Evolutionary conservation across 208 protist species (phyloP).

Genomic region (Acanthamoeba healyi): DNA sequence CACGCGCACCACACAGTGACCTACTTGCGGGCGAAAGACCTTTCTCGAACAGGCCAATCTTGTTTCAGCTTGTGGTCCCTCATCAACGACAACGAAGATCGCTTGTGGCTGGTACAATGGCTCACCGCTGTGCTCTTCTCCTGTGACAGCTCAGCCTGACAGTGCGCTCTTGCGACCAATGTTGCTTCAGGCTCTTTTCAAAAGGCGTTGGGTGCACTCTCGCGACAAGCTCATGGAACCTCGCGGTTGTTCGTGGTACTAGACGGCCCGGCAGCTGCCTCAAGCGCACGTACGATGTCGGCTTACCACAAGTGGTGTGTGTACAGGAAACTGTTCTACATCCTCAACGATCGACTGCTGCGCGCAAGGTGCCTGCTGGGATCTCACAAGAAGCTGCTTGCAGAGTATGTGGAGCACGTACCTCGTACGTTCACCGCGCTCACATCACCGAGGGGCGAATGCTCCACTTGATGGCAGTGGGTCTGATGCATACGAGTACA

Average conservation of each 20-base stretch:
- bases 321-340: background rate
- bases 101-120: background rate
- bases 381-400: background rate
- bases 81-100: conserved; percentile 1
- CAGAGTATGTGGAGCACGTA: background rate
- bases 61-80: background rate
- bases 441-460: too few species aligned
- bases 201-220: conserved; percentile 1
- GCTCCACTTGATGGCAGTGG: too few species aligned
- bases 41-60: background rate
- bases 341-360: conserved; percentile 29
- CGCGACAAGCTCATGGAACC: background rate
- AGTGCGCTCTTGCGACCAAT: background rate
- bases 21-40: background rate
- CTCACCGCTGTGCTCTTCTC: background rate
- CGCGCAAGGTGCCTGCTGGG: conserved; percentile 13
- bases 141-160: too few species aligned
- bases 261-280: background rate
- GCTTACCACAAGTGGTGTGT: background rate
- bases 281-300: background rate
- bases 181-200: background rate
- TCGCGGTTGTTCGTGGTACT: background rate
- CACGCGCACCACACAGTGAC: background rate
- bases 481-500: too few species aligned
- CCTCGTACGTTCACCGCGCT: conserved; percentile 21